These are phyloP conservation scores for Lentinula novae-zelandiae DNA, from an alignment of 1,284 basidiomycete genomes.

Conservation along the genomic window DNA sequence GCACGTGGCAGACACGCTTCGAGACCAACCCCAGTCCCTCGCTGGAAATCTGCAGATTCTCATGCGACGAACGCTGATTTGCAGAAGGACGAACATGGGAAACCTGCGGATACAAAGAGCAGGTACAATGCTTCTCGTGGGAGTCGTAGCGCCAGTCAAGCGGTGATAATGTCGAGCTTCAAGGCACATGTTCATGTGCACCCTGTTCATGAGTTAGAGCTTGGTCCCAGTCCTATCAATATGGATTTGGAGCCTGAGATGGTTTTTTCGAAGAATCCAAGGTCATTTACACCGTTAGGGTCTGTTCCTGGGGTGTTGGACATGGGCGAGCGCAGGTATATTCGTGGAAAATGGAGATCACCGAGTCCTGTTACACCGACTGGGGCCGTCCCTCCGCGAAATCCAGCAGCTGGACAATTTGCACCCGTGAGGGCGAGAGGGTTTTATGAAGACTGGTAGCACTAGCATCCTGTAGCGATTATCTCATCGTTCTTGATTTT, in stretches of 20 bases:
- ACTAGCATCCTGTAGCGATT: background rate
- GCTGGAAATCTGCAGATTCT: slow-evolving; percentile 7
- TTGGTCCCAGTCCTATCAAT: slow-evolving; percentile 1
- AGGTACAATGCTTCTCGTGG: background rate
- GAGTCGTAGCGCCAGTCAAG: background rate
- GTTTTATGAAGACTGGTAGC: slow-evolving; percentile 1
- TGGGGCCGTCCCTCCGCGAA: background rate
- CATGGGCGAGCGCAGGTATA: background rate
- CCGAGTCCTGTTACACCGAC: background rate
- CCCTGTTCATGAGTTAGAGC: background rate
- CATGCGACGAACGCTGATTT: background rate
- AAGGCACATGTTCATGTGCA: background rate
- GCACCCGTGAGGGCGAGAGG: background rate
- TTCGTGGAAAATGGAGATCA: background rate
- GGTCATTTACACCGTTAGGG: slow-evolving; percentile 36
- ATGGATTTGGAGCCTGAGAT: slow-evolving; percentile 51
- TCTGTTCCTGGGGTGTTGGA: slow-evolving; percentile 2
- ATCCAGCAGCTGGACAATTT: background rate
- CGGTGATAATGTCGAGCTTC: slow-evolving; percentile 5
- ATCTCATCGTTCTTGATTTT: background rate
- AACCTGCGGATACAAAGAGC: background rate
- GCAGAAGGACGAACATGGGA: background rate
- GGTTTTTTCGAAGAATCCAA: slow-evolving; percentile 72
- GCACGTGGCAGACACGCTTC: slow-evolving; percentile 1
- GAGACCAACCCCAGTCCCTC: background rate